These are phyloP conservation scores for Aschersonia sp. DNA, from an alignment of 2,329 filamentous ascomycete genomes.

Conservation along the genomic window DNA sequence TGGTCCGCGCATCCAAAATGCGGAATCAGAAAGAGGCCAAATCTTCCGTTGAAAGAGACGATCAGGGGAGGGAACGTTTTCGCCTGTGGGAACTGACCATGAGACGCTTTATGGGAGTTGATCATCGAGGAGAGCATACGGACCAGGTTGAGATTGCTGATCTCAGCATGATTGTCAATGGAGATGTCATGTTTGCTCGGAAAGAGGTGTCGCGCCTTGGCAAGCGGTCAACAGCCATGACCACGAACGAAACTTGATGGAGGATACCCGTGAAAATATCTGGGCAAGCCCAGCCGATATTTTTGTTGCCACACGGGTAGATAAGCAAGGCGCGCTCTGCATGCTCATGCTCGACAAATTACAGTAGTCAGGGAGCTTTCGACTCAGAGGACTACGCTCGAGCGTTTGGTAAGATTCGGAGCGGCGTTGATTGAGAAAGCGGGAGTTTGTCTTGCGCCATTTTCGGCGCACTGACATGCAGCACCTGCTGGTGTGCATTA, in stretches of 20 bases:
- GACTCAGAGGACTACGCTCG: too few relatives aligned
- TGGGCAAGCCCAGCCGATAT: too few relatives aligned
- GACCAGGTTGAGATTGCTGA: constrained; percentile 40
- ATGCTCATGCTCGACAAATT: too few relatives aligned
- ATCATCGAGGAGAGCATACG: constrained; percentile 15
- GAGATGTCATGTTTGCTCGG: constrained; percentile 35
- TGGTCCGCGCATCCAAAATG: constrained; percentile 48
- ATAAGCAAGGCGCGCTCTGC: too few relatives aligned
- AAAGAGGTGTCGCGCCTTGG: constrained; percentile 36
- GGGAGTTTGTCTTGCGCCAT: too few relatives aligned
- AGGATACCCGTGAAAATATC: too few relatives aligned
- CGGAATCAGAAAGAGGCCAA: constrained; percentile 51
- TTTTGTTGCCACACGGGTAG: too few relatives aligned
- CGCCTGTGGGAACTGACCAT: constrained; percentile 47
- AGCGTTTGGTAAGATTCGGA: too few relatives aligned
- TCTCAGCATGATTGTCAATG: constrained; percentile 51
- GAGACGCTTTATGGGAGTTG: constrained; percentile 33
- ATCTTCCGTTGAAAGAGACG: constrained; percentile 36
- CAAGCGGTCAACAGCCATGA: constrained; percentile 19
- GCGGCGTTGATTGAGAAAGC: too few relatives aligned
- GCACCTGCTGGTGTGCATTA: too few relatives aligned
- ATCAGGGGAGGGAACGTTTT: constrained; percentile 38
- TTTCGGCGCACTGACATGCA: too few relatives aligned
- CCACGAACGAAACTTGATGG: constrained; percentile 1
- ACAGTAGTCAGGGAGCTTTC: too few relatives aligned